Conservation (phyloP, 208 protist genomes). For the Vickermania ingenoplastis region DNA sequence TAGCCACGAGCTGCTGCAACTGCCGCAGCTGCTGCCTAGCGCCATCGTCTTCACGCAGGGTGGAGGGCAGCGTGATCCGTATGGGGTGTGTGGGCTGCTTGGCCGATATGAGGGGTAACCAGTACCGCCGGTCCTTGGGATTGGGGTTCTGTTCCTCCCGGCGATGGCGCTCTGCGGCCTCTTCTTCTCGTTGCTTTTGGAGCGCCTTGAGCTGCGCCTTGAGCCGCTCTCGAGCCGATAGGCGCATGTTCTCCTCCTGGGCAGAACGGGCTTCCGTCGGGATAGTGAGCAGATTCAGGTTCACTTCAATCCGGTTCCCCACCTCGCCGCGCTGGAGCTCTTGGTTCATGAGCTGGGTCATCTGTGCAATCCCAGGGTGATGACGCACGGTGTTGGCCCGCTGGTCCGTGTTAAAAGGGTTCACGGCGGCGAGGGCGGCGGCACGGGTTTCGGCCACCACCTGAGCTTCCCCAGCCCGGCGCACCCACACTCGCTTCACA, state of each 20-base stretch:
- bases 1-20: slow-evolving; percentile 13
- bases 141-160: background rate
- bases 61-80: slow-evolving; percentile 36
- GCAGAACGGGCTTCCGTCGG: background rate
- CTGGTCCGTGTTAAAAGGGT: background rate
- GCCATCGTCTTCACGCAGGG: slow-evolving; percentile 19
- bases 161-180: slow-evolving; percentile 7
- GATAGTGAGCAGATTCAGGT: slow-evolving; percentile 1
- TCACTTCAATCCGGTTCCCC: background rate
- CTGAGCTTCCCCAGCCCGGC: slow-evolving; percentile 10
- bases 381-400: background rate
- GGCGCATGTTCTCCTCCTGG: background rate
- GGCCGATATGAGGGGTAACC: slow-evolving; percentile 20
- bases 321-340: background rate
- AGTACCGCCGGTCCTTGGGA: background rate
- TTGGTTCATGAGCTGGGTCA: background rate
- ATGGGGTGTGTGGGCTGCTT: slow-evolving; percentile 41
- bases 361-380: background rate
- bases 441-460: slow-evolving; percentile 4
- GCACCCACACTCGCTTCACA: slow-evolving; percentile 13
- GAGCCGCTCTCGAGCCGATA: slow-evolving; percentile 18
- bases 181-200: slow-evolving; percentile 9
- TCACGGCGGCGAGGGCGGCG: slow-evolving; percentile 1
- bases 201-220: slow-evolving; percentile 7
- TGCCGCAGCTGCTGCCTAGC: slow-evolving; percentile 32